A percentile compares a stretch with the other conserved stretches of the same genome.
These are phyloP conservation scores for Cercospora canescens DNA, from an alignment of 2,329 filamentous ascomycete genomes.

Conservation along the genomic window DNA sequence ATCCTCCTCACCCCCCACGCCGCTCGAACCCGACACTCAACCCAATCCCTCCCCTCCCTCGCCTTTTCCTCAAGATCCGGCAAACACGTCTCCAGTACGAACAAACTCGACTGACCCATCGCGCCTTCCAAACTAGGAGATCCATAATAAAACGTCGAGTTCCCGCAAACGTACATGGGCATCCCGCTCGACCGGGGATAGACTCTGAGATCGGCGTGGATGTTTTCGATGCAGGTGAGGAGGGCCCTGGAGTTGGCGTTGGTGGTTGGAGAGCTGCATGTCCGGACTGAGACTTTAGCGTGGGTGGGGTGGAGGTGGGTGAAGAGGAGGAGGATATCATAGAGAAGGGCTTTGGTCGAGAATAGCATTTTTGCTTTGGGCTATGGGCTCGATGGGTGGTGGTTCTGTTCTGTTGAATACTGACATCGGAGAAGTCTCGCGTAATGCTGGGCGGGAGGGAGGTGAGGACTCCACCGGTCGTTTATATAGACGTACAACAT, in stretches of 20 bases:
- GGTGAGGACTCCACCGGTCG: no score
- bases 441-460: no score
- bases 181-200: not conserved
- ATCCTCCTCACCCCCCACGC: not conserved
- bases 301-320: not conserved
- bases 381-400: no score
- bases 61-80: not conserved
- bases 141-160: not conserved
- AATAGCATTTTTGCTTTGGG: no score
- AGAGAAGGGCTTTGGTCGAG: no score
- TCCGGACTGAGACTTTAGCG: not conserved
- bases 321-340: not conserved
- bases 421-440: no score
- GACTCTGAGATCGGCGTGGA: not conserved
- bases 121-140: not conserved
- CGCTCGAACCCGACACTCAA: not conserved
- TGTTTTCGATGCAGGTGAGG: not conserved
- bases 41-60: not conserved
- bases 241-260: not conserved
- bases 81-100: not conserved
- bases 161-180: not conserved
- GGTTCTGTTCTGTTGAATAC: no score
- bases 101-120: not conserved
- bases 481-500: no score
- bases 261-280: not conserved